Evolutionary conservation across 2,329 filamentous ascomycete genomes (phyloP).

Genomic region (Teratosphaeria nubilosa): DNA sequence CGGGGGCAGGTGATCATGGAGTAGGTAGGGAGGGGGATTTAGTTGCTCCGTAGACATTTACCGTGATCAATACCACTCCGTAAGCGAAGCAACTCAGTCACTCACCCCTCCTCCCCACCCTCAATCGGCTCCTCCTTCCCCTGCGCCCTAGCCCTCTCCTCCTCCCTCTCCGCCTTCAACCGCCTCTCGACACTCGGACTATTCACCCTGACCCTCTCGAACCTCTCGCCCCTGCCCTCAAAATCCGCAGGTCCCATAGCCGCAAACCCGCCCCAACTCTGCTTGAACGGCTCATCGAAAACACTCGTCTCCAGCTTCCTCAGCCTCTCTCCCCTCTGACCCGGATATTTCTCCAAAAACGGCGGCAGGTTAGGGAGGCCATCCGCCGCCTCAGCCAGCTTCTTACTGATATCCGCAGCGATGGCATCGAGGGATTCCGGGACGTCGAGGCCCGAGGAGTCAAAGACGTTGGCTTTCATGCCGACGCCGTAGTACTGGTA

Average conservation of each 20-base stretch:
- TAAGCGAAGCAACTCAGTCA: background rate
- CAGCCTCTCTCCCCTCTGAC: conserved; percentile 17
- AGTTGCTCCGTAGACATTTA: too few species aligned
- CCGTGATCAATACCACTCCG: too few species aligned
- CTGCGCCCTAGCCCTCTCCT: background rate
- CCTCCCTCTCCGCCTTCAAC: background rate
- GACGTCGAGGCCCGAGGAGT: conserved; percentile 52
- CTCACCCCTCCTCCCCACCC: background rate
- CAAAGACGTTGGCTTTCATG: conserved; percentile 98
- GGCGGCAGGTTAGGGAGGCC: conserved; percentile 14
- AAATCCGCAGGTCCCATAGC: conserved; percentile 17
- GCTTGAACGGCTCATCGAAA: conserved; percentile 23
- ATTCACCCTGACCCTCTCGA: conserved; percentile 3
- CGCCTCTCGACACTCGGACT: background rate
- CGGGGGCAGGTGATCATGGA: too few species aligned
- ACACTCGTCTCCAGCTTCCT: conserved; percentile 12
- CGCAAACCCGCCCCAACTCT: conserved; percentile 17
- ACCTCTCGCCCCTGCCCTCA: conserved; percentile 9
- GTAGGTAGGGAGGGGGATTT: too few species aligned
- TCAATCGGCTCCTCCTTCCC: background rate
- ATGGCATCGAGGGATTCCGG: conserved; percentile 25
- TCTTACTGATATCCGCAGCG: conserved; percentile 19
- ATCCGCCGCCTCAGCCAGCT: conserved; percentile 16
- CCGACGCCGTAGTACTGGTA: conserved; percentile 93
- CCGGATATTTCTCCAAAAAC: conserved; percentile 22